Evolutionary conservation across 2,329 filamentous ascomycete species (phyloP).

Genomic region (Fusarium verrucosum): DNA sequence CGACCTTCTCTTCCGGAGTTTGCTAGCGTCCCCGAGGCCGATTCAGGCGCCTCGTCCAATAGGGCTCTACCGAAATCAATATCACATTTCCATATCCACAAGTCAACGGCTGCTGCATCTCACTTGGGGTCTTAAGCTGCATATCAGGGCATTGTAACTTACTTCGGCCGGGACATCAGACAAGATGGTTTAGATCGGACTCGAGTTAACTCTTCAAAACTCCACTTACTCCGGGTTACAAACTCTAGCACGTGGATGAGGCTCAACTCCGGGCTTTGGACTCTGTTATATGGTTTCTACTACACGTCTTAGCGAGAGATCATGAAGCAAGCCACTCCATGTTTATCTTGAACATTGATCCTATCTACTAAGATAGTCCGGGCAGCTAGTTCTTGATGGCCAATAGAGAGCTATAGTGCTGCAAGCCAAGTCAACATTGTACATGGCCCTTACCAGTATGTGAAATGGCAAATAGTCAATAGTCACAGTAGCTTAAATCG

Average conservation of each 20-base stretch:
- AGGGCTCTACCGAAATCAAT: conserved; percentile 5
- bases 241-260: conserved; percentile 14
- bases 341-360: background rate
- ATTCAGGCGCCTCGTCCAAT: conserved; percentile 28
- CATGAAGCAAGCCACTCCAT: background rate
- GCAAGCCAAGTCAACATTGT: conserved; percentile 1
- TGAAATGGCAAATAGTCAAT: background rate
- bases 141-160: conserved; percentile 16
- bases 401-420: background rate
- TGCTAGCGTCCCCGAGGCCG: conserved; percentile 27
- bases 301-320: conserved; percentile 6
- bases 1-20: conserved; percentile 20
- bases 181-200: conserved; percentile 13
- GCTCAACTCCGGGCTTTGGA: conserved; percentile 12
- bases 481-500: background rate
- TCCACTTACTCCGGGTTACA: conserved; percentile 30
- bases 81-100: background rate
- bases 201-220: conserved; percentile 5
- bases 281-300: conserved; percentile 4
- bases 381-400: background rate
- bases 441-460: background rate
- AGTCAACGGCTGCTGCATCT: conserved; percentile 15
- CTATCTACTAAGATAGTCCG: background rate
- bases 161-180: conserved; percentile 16
- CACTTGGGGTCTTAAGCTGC: conserved; percentile 8